Evolutionary conservation across 805 yeast genomes (phyloP), one percentile per base, ranked within the genome.

Genomic region (Lipomyces spencermartinsiae): DNA sequence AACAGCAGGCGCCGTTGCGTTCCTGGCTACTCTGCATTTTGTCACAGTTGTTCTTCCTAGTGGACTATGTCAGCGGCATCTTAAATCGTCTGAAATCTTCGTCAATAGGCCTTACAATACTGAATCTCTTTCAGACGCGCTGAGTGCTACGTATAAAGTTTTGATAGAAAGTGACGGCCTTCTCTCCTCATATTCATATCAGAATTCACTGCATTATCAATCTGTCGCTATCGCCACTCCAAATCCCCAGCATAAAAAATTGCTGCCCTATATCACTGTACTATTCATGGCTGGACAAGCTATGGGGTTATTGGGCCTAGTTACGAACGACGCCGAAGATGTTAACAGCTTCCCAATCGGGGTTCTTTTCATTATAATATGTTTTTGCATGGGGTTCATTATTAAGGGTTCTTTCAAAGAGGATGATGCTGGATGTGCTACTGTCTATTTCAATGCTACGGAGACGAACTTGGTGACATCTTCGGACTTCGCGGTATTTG

Each of bases 401-500:
- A 22, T 51, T 5, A 51, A 14, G 25, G 14, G 55, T 12, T 9
- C 31, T 6, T 51, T 51, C 3, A 51, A 51, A 51, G 31, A 25
- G 25, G 31, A 51, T 51, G 55, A 51, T 51, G 55, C 31, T 19
- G 9, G 55, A 16, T 19, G 55, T 51, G 55, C 55, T 19, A 51
- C 55, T 5, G 55, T 51, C 55, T 51, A 51, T 51, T 51, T 51
- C 55, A 51, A 51, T 16, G 55, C 55, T 51, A 51, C 31, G 14
- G 55, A 25, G 31, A 25, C 7, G 29, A 51, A 51, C 55, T 51
- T 5, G 55, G 55, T 51, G 55, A 25, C 55, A 25, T 51, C 55
- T 7, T 51, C 55, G 31, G 55, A 51, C 55, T 5, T 51, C 10
- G 55, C 55, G 29, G 9, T n/a, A 16, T 51, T 51, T 51, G 31